These are phyloP conservation scores for Yarrowia hollandica DNA, from an alignment of 805 yeast genomes.

Conservation along the genomic window DNA sequence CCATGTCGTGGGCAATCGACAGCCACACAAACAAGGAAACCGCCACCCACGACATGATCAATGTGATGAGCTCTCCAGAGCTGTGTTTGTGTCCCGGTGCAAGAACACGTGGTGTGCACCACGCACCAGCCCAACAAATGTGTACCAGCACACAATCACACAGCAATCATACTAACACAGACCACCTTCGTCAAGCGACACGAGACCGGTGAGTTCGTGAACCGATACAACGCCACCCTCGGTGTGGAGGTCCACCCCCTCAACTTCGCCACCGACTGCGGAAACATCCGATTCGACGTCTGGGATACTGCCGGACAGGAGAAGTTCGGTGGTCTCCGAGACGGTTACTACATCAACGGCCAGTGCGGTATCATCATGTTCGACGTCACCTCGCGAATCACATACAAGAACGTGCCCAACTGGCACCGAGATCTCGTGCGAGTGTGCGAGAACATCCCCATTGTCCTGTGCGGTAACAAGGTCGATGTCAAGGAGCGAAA, in stretches of 20 bases:
- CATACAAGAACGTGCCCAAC: slow-evolving; percentile 99
- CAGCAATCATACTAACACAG: slow-evolving; percentile 43
- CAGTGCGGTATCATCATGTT: slow-evolving; percentile 99
- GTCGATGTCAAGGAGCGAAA: slow-evolving; percentile 99
- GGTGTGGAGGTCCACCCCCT: slow-evolving; percentile 99
- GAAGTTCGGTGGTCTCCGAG: slow-evolving; percentile 99
- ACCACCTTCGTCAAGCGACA: slow-evolving; percentile 99
- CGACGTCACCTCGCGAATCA: slow-evolving; percentile 98
- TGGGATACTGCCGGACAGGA: slow-evolving; percentile 99
- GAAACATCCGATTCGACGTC: slow-evolving; percentile 98
- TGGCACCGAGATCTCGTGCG: slow-evolving; percentile 99
- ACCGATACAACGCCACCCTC: slow-evolving; percentile 97
- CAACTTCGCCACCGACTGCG: slow-evolving; percentile 96
- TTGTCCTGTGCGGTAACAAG: slow-evolving; percentile 98
- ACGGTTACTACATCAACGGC: slow-evolving; percentile 99
- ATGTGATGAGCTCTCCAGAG: too few relatives aligned
- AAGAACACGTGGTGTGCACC: too few relatives aligned
- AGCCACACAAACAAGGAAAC: too few relatives aligned
- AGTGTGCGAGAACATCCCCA: slow-evolving; percentile 99
- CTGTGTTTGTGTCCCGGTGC: too few relatives aligned
- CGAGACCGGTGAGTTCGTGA: slow-evolving; percentile 97
- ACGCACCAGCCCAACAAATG: too few relatives aligned
- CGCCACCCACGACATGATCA: too few relatives aligned
- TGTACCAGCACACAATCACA: too few relatives aligned
- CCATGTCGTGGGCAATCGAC: background rate